A percentile compares a stretch with the other conserved stretches of the same genome.
These are phyloP conservation scores for Thermochaetoides thermophila DNA, from an alignment of 495 filamentous ascomycete species.

Conservation along the genomic window DNA sequence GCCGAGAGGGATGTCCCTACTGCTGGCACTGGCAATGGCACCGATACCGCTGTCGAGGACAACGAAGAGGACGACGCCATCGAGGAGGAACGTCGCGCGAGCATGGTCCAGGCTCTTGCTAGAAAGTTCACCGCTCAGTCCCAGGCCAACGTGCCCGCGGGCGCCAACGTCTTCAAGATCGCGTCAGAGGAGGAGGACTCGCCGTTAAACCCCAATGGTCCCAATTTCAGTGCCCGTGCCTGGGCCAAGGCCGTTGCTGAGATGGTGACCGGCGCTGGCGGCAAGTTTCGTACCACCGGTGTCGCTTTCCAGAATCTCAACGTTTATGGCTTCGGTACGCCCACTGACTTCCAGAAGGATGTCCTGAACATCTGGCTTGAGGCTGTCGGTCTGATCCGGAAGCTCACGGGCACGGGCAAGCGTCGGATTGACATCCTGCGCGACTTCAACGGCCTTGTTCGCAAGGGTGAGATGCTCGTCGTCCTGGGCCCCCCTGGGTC, in stretches of 20 bases:
- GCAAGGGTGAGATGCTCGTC: conserved; percentile 64
- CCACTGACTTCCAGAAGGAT: conserved; percentile 72
- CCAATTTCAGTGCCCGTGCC: conserved; percentile 35
- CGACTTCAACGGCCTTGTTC: conserved; percentile 65
- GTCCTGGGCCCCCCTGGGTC: conserved; percentile 66
- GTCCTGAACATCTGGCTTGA: conserved; percentile 51
- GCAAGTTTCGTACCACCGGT: conserved; percentile 34
- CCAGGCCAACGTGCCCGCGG: conserved; percentile 11
- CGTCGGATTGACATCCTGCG: conserved; percentile 63
- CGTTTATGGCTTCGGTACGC: conserved; percentile 60
- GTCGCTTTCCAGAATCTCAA: conserved; percentile 49
- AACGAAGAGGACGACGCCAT: conserved; percentile 25
- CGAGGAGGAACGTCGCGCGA: conserved; percentile 26
- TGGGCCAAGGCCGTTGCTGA: conserved; percentile 43
- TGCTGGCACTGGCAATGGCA: conserved; percentile 4
- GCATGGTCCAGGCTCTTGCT: conserved; percentile 31
- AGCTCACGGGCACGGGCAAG: conserved; percentile 33
- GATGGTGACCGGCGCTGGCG: conserved; percentile 28
- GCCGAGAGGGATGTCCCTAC: conserved; percentile 13
- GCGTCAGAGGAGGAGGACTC: conserved; percentile 22
- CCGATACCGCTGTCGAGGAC: conserved; percentile 19
- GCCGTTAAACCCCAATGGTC: conserved; percentile 36
- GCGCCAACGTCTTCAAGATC: conserved; percentile 23
- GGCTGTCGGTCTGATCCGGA: conserved; percentile 28
- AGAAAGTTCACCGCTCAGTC: conserved; percentile 31